Base-by-base conservation (phyloP, 352 stramenopile genomes). In the Phytopythium litorale region DNA sequence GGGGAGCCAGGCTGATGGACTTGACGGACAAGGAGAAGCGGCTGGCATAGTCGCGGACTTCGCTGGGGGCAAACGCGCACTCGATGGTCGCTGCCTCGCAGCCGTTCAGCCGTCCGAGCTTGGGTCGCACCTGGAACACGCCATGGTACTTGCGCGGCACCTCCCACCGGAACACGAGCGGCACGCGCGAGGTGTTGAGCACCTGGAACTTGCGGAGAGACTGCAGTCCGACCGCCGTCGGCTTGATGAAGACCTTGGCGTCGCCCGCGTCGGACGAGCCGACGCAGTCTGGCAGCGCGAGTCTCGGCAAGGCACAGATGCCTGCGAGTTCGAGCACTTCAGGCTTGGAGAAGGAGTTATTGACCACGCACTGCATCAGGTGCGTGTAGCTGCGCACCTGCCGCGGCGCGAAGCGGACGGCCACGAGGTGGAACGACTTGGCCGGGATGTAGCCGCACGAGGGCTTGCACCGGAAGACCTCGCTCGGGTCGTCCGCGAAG, bases 151-250 rank as follows among this genome's bases (percentile, higher is more conserved):
- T 78, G 48, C 65, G 57, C 32, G 89, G 87, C 4, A 97, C 50
- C 7, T 89, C 74, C 74, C 81, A 94, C n/a, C 76, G 74, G 66
- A 86, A 97, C 38, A 96, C 84, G 12, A 97, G 78, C 18, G 91
- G 91, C 43, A 98, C 78, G 5, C 91, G 81, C 33, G 89, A 96
- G 12, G 62, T 70, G 62, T 98, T 98, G 4, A 81, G 51, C 25
- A 97, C 64, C 19, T 75, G 61, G 19, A 97, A 68, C 0, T 70
- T 64, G 1, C 78, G 72, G 8, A 70, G 50, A 5, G 87, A 92
- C 21, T 73, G 50, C 18, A 98, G 68, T 16, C 89, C 88, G 7
- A 97, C 58, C 7, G 81, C 80, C 0, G 90, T 97, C 0, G 91
- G 89, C 57, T 95, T 94, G 52, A 98, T 72, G 57, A 86, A 96